These are phyloP conservation scores for Dimargaris xerosporica DNA, from an alignment of 192 early-diverging fungal genomes.

Conservation along the genomic window DNA sequence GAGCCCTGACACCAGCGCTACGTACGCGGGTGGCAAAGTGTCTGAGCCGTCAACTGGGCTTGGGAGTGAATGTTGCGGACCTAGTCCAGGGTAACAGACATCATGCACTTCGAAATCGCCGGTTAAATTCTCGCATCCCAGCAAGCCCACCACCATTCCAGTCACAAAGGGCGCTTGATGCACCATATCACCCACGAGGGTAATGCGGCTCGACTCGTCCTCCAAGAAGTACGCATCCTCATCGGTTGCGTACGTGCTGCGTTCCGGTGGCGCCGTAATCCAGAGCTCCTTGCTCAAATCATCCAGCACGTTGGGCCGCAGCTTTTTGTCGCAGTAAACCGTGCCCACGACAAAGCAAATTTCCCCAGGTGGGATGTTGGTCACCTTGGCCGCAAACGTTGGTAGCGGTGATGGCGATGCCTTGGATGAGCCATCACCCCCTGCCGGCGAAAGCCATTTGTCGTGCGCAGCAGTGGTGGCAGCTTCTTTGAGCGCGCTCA, in stretches of 20 bases:
- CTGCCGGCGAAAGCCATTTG: conserved; percentile 28
- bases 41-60: conserved; percentile 22
- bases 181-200: conserved; percentile 45
- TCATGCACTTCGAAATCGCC: conserved; percentile 80
- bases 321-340: conserved; percentile 68
- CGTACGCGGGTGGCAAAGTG: too few relatives aligned
- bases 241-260: conserved; percentile 50
- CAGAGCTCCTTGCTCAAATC: conserved; percentile 73
- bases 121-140: conserved; percentile 56
- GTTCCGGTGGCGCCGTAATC: conserved; percentile 40
- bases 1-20: conserved; percentile 75
- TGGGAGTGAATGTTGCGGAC: conserved; percentile 29
- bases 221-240: conserved; percentile 54
- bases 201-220: conserved; percentile 85
- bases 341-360: conserved; percentile 72
- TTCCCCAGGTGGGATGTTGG: conserved; percentile 51
- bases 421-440: not conserved
- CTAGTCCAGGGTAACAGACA: conserved; percentile 55
- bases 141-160: conserved; percentile 60
- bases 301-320: conserved; percentile 83
- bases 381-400: conserved; percentile 42
- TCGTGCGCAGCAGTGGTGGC: conserved; percentile 36
- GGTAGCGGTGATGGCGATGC: not conserved
- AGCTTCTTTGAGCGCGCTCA: conserved; percentile 42
- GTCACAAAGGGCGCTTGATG: conserved; percentile 46